Evolutionary conservation across 2,329 filamentous ascomycete species (phyloP), one percentile per base, ranked within the genome.

Genomic region (Blumeria graminis): DNA sequence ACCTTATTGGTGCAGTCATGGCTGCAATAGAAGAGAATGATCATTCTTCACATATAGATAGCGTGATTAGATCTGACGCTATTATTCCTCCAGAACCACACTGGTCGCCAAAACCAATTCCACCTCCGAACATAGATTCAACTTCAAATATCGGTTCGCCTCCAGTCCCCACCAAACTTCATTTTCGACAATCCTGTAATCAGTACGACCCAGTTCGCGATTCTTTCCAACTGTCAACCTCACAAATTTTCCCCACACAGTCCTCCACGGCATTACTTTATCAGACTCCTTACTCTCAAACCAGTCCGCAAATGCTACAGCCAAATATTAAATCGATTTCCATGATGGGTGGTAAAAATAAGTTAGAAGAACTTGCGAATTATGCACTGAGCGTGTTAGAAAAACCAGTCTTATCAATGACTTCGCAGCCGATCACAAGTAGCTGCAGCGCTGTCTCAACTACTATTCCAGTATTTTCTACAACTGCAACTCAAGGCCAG

Each of bases 161-260:
- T 16, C 18, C 11, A 48, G 18, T 28, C 32, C 45, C 45, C 6
- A 22, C 45, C 2, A 48, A 48, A 28, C 4, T 28, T 28, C 9
- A 6, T 48, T 10, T 10, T 52, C n/a, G 59, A 58, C 34, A 34
- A 41, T 55, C 36, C 18, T 36, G 52, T 39, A 35, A 22, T 55
- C 52, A 55, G 6, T 63, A 63, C 36, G 62, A 63, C 45, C 62
- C 62, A 36, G 62, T 63, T 22, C 57, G 60, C 9, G 61, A 63
- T 46, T 50, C 48, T 7, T 58, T 59, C 35, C 50, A 55, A 51
- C 58, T 55, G 35, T 55, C 57, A 41, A 58, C 55, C 50, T 38
- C 56, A 7, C 57, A 60, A 8, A n/a, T 32, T 9, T 48, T 48
- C 3, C 11, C 33, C 28, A 28, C 45, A 28, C 5, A 18, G 14